These are phyloP conservation scores for Coelastrella sp. DNA, from an alignment of 139 green algal genomes.

Conservation along the genomic window DNA sequence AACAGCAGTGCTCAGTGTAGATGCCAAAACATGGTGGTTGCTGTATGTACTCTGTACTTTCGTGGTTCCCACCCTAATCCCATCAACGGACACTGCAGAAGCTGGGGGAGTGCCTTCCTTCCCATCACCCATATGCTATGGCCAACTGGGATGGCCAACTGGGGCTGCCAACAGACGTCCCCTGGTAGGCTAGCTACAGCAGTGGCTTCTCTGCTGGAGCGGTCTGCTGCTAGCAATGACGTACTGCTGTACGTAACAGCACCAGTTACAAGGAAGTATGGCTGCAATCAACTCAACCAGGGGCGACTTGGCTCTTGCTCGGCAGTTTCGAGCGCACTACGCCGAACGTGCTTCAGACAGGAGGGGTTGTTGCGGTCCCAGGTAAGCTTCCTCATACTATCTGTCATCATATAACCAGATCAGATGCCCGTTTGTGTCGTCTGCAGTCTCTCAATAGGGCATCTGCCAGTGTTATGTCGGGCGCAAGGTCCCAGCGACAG, in stretches of 20 bases:
- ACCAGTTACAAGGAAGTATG: neutral
- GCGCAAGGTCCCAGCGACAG: neutral
- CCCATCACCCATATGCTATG: neutral
- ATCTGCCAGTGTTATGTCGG: neutral
- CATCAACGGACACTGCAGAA: constrained; percentile 3
- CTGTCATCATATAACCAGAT: too few relatives aligned
- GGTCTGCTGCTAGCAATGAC: neutral
- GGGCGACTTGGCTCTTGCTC: neutral
- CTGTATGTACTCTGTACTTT: too few relatives aligned
- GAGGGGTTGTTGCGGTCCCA: neutral
- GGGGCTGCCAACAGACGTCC: neutral
- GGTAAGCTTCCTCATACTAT: too few relatives aligned
- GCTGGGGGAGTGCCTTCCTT: neutral
- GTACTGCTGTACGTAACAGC: neutral
- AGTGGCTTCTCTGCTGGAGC: neutral
- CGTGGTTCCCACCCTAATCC: constrained; percentile 6
- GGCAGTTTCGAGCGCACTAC: neutral
- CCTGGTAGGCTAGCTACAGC: neutral
- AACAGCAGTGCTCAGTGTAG: too few relatives aligned
- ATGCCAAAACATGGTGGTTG: neutral
- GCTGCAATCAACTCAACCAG: neutral
- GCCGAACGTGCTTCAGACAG: neutral
- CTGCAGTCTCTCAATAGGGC: neutral
- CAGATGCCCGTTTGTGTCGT: neutral
- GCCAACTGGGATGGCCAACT: neutral